Evolutionary conservation across 2,329 filamentous ascomycete genomes (phyloP).

Genomic region (Tolypocladium inflatum): DNA sequence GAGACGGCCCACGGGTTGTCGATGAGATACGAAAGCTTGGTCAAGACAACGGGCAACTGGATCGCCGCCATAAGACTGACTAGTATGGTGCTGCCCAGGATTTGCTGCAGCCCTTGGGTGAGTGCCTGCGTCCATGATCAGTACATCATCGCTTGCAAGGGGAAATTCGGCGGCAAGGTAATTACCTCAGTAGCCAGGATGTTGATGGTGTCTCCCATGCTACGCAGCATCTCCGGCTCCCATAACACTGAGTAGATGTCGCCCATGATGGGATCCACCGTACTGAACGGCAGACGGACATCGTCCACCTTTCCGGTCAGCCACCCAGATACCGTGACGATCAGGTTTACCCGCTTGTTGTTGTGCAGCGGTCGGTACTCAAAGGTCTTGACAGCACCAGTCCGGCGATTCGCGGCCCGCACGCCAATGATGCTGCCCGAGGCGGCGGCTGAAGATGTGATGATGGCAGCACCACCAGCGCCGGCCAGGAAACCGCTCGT

Average conservation of each 20-base stretch:
- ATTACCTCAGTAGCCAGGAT: slow-evolving; percentile 90
- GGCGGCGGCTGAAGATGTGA: slow-evolving; percentile 79
- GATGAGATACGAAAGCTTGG: slow-evolving; percentile 91
- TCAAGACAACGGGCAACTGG: slow-evolving; percentile 83
- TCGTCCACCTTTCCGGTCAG: slow-evolving; percentile 98
- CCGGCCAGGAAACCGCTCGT: slow-evolving; percentile 85
- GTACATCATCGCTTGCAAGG: neutral
- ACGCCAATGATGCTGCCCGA: slow-evolving; percentile 82
- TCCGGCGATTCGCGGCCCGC: slow-evolving; percentile 76
- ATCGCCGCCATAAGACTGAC: slow-evolving; percentile 86
- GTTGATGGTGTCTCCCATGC: slow-evolving; percentile 97
- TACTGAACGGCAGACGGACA: slow-evolving; percentile 89
- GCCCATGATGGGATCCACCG: slow-evolving; percentile 94
- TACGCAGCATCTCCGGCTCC: slow-evolving; percentile 96
- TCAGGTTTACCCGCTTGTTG: slow-evolving; percentile 93
- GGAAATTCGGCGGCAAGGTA: slow-evolving; percentile 17
- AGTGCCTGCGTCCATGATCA: slow-evolving; percentile 52
- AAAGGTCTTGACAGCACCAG: slow-evolving; percentile 88
- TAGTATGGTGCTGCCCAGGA: slow-evolving; percentile 82
- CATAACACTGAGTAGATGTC: slow-evolving; percentile 95
- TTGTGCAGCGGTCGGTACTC: slow-evolving; percentile 96
- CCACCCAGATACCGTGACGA: slow-evolving; percentile 93
- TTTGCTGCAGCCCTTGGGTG: slow-evolving; percentile 91
- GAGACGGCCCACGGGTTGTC: slow-evolving; percentile 99
- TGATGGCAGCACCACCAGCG: slow-evolving; percentile 84